Conservation (phyloP, 2,329 filamentous ascomycete species). For the Sordariomycetes sp. region DNA sequence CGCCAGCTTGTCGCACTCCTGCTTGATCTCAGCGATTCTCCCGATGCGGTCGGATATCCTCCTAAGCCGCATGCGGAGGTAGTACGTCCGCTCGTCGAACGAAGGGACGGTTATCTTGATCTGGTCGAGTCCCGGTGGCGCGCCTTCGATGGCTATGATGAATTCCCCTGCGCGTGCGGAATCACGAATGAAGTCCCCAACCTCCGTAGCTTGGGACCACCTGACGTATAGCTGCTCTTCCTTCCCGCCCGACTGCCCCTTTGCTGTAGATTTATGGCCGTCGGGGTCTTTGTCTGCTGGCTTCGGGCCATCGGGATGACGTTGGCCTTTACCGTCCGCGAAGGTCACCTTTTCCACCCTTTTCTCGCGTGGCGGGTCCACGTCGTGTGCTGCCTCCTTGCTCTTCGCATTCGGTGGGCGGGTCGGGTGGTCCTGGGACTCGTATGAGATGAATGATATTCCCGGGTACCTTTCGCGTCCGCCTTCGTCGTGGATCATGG, state of each 20-base stretch:
- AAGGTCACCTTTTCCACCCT: neutral
- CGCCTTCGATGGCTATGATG: constrained; percentile 68
- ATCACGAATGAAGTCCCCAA: constrained; percentile 89
- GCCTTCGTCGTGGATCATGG: constrained; percentile 49
- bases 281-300: neutral
- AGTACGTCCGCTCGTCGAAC: constrained; percentile 85
- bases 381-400: neutral
- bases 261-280: neutral
- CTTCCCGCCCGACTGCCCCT: constrained; percentile 26
- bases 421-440: neutral
- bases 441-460: constrained; percentile 49
- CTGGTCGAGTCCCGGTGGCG: constrained; percentile 29
- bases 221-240: constrained; percentile 50
- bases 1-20: constrained; percentile 69
- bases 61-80: constrained; percentile 65
- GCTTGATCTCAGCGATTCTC: constrained; percentile 61
- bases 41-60: constrained; percentile 61
- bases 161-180: constrained; percentile 79
- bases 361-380: neutral
- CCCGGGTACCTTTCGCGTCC: constrained; percentile 59
- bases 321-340: constrained; percentile 46
- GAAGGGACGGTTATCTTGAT: constrained; percentile 75
- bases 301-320: constrained; percentile 47
- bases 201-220: constrained; percentile 81
- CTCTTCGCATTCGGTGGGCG: neutral